These are phyloP conservation scores for Elsinoe necatrix DNA, from an alignment of 2,329 filamentous ascomycete genomes.

Conservation along the genomic window DNA sequence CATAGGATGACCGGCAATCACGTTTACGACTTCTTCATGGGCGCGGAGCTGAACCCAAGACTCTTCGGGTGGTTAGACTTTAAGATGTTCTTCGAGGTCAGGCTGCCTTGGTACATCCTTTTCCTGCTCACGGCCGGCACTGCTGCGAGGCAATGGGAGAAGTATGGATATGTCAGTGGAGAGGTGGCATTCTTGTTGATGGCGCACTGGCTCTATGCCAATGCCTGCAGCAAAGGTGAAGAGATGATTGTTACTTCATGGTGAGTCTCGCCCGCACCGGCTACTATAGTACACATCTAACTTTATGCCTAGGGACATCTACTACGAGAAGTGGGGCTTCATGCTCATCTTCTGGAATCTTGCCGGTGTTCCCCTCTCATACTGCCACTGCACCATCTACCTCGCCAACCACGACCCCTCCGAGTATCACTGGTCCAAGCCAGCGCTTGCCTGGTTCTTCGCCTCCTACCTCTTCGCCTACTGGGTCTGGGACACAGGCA, in stretches of 20 bases:
- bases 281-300: background rate
- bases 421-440: conserved; percentile 68
- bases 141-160: conserved; percentile 73
- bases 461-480: conserved; percentile 31
- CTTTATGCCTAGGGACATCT: conserved; percentile 62
- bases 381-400: conserved; percentile 90
- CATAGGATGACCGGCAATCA: conserved; percentile 84
- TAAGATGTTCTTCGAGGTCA: conserved; percentile 94
- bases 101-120: conserved; percentile 85
- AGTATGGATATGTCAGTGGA: conserved; percentile 76
- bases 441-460: conserved; percentile 57
- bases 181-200: conserved; percentile 77
- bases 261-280: conserved; percentile 34
- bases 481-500: conserved; percentile 49
- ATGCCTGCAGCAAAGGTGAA: conserved; percentile 86
- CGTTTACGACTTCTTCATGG: conserved; percentile 87
- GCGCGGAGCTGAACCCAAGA: conserved; percentile 75
- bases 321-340: conserved; percentile 94
- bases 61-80: conserved; percentile 71
- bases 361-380: conserved; percentile 79
- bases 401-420: conserved; percentile 74
- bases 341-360: conserved; percentile 99
- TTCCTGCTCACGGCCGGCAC: conserved; percentile 69
- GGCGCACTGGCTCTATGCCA: conserved; percentile 87
- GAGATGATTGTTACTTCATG: conserved; percentile 84